A percentile compares a stretch with the other conserved stretches of the same genome.
These are phyloP conservation scores for Plectosphaerella cucumerina DNA, from an alignment of 2,329 filamentous ascomycete genomes.

Conservation along the genomic window DNA sequence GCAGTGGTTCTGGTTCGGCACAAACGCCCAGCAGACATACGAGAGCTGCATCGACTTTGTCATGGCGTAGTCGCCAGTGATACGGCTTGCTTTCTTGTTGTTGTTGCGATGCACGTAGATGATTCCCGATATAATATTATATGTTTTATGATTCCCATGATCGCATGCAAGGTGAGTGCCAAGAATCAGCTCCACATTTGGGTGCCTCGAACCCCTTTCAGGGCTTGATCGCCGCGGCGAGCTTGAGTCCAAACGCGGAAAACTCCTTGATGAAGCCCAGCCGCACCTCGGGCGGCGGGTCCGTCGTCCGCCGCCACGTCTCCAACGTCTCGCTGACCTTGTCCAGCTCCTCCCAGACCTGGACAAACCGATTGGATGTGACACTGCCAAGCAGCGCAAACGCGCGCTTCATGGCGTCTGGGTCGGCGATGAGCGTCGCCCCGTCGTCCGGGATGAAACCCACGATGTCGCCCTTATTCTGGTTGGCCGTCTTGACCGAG, in stretches of 20 bases:
- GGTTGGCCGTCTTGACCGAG: background rate
- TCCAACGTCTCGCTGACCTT: background rate
- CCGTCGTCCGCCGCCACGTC: background rate
- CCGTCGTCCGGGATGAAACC: background rate
- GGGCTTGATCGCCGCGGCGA: background rate
- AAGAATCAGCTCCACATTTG: no score
- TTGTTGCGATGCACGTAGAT: no score
- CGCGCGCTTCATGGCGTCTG: background rate
- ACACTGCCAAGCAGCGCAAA: background rate
- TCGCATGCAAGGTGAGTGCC: no score
- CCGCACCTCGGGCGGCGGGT: background rate
- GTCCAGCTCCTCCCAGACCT: background rate
- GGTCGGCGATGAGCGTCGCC: background rate
- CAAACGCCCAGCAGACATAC: constrained; percentile 30
- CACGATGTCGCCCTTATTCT: background rate
- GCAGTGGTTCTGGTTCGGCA: constrained; percentile 43
- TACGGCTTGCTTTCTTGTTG: background rate
- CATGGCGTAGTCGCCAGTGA: constrained; percentile 1
- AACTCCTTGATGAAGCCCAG: background rate
- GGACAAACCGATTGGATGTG: background rate
- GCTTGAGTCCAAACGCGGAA: background rate
- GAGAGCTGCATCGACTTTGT: constrained; percentile 33
- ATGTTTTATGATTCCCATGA: no score
- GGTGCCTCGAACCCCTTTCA: background rate
- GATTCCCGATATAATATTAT: no score